Evolutionary conservation across 1,139 yeast genomes (phyloP).

Genomic region (Yamadazyma taylorii): DNA sequence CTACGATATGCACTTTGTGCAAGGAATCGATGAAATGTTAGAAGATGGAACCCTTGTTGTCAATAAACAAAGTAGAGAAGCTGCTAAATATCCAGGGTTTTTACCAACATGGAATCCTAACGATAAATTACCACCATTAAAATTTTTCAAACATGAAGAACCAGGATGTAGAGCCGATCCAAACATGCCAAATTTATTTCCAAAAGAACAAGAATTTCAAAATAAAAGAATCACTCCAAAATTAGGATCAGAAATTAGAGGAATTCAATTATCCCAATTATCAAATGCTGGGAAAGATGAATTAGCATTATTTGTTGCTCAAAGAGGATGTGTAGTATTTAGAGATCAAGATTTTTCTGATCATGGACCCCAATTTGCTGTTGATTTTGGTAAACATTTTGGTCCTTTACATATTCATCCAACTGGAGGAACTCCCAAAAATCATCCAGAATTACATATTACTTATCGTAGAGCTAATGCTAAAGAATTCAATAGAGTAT

Average conservation of each 20-base stretch:
- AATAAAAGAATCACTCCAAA: constrained; percentile 53
- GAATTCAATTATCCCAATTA: constrained; percentile 54
- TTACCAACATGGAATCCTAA: constrained; percentile 52
- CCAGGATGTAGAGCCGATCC: constrained; percentile 59
- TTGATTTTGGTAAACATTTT: constrained; percentile 56
- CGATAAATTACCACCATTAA: constrained; percentile 44
- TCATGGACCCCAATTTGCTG: constrained; percentile 53
- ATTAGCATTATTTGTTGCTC: constrained; percentile 59
- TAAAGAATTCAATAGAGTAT: constrained; percentile 27
- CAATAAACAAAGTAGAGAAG: constrained; percentile 27
- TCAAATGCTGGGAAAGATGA: constrained; percentile 55
- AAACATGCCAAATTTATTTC: constrained; percentile 47
- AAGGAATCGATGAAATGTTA: constrained; percentile 40
- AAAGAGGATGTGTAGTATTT: constrained; percentile 65
- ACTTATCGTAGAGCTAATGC: constrained; percentile 55
- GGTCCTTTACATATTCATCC: constrained; percentile 76
- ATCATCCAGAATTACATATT: constrained; percentile 57
- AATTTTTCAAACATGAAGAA: constrained; percentile 49
- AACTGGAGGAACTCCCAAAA: constrained; percentile 64
- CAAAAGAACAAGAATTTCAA: constrained; percentile 23
- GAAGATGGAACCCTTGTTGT: constrained; percentile 37
- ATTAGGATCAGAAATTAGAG: constrained; percentile 60
- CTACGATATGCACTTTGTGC: constrained; percentile 42
- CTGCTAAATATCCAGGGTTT: constrained; percentile 37
- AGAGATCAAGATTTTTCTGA: constrained; percentile 61